These are phyloP conservation scores for Nannochloropsis gaditana DNA, from an alignment of 108 stramenopile genomes.

Conservation along the genomic window DNA sequence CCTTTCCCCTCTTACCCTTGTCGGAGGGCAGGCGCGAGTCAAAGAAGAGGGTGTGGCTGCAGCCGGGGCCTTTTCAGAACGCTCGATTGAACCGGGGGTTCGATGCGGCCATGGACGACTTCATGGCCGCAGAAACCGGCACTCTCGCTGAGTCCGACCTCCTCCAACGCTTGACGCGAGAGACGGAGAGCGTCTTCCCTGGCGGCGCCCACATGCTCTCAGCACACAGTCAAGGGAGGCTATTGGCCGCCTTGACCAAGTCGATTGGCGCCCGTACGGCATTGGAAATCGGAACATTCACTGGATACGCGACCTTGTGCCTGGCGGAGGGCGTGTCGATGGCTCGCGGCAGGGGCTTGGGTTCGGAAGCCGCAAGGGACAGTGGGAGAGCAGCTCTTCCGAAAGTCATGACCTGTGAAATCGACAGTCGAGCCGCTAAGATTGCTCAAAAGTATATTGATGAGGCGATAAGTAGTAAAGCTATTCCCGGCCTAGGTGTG, in stretches of 20 bases:
- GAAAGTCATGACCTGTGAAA: slow-evolving; percentile 21
- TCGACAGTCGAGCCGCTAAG: slow-evolving; percentile 24
- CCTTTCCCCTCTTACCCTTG: neutral
- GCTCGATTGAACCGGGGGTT: neutral
- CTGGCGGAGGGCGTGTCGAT: slow-evolving; percentile 64
- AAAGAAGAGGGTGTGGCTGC: neutral
- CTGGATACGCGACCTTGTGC: slow-evolving; percentile 81
- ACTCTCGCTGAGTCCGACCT: slow-evolving; percentile 59
- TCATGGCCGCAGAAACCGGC: slow-evolving; percentile 45
- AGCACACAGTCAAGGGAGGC: slow-evolving; percentile 67
- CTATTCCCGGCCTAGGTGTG: neutral
- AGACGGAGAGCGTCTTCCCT: slow-evolving; percentile 62
- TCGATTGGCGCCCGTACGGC: slow-evolving; percentile 67
- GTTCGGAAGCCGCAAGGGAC: neutral
- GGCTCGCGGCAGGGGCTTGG: slow-evolving; percentile 41
- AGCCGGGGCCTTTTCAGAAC: slow-evolving; percentile 20
- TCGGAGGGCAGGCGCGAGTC: neutral
- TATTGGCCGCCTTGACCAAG: slow-evolving; percentile 66
- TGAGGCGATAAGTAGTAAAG: neutral
- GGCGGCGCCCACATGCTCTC: slow-evolving; percentile 79
- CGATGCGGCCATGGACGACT: neutral
- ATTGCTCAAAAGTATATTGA: slow-evolving; percentile 28
- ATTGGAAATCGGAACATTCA: slow-evolving; percentile 84
- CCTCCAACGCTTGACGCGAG: slow-evolving; percentile 64
- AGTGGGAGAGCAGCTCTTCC: neutral